Base-by-base conservation (phyloP, 2,329 filamentous ascomycete genomes). In the Chlorencoelia australis region DNA sequence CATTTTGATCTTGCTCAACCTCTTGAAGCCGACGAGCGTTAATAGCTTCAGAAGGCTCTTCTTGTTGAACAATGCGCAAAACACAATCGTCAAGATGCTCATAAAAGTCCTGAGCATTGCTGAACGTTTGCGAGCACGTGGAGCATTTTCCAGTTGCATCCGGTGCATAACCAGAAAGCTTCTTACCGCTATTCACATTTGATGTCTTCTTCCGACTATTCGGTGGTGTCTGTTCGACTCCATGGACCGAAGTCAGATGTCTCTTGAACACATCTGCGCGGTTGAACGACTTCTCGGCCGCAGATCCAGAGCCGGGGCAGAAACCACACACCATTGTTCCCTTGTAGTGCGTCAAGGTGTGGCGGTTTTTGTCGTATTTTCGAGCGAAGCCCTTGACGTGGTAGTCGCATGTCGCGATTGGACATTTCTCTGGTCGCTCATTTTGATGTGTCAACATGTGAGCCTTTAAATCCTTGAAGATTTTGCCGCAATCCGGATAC, bases 301-400 rank as follows among this genome's bases (percentile, higher is more conserved):
- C 75, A 3, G 85, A 88, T 5, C 88, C 87, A 14, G 80, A 82
- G 4, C 87, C 86, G 0, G 88, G 86, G 49, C 91, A 96, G 61
- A 96, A 96, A 4, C 88, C 88, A 53, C 91, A 98, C 6, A 94
- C 82, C 87, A 96, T 95, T 10, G 86, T 95, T 7, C 89, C 89
- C 60, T 94, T 94, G 68, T 96, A 98, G 57, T 96, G 91, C 3
- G 89, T 96, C 45, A 96, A 64, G 2, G 89, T 94, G 57, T 98
- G 91, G 9, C 91, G 70, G 59, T 96, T 96, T 69, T 95, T 95
- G 65, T 96, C 91, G 57, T 96, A 98, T 60, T 96, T 96, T 43
- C 89, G 73, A 3, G 89, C 89, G 54, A 96, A 96, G 0, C 89
- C 89, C 59, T 95, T 96, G 49, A 73, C 71, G 60, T 95, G 83